Base-by-base conservation (phyloP, 1,139 yeast genomes). In the Sugiyamaella xylanicola region DNA sequence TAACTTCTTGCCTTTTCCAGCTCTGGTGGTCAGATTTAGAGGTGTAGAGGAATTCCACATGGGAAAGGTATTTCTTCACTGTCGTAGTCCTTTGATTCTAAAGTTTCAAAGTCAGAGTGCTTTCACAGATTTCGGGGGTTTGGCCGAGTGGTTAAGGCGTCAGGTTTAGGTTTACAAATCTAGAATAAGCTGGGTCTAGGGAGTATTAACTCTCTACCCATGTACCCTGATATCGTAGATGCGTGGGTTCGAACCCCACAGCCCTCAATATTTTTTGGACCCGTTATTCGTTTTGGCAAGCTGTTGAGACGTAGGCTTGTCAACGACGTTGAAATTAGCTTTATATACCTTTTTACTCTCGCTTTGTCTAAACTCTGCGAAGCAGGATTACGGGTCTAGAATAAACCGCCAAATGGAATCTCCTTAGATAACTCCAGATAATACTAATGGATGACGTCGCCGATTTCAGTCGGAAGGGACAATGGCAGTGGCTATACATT, bases 71-170 rank as follows among this genome's bases (percentile, higher is more conserved):
- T n/a, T n/a, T n/a, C n/a, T n/a, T n/a, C n/a, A n/a, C n/a, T n/a
- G n/a, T 25, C 32, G 9, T 25, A 25, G 32, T 7, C 15, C 37
- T 32, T 32, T 32, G 15, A n/a, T 13, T 32, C 15, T n/a, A 32
- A n/a, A 8, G 37, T 25, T 25, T 25, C 9, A 5, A 25, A 25
- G 9, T 5, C 8, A 25, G 8, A 5, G 8, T 5, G 5, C 29
- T 25, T 25, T 5, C 29, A 25, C 9, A 5, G 9, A 25, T 9
- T 5, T 8, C 15, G 49, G 49, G 49, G 42, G 49, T 46, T 46
- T 46, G 49, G 49, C 49, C 49, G 49, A 46, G 49, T 46, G 49
- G 49, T 46, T 46, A 46, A 46, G 49, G 49, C 49, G 49, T 46
- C 37, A 46, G 49, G 49, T 46, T 46, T 46, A 46, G 49, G 49